A percentile compares a stretch with the other conserved stretches of the same genome.
Evolutionary conservation across 305 asterid species (phyloP).

Genomic region (Ruellia speciosa): DNA sequence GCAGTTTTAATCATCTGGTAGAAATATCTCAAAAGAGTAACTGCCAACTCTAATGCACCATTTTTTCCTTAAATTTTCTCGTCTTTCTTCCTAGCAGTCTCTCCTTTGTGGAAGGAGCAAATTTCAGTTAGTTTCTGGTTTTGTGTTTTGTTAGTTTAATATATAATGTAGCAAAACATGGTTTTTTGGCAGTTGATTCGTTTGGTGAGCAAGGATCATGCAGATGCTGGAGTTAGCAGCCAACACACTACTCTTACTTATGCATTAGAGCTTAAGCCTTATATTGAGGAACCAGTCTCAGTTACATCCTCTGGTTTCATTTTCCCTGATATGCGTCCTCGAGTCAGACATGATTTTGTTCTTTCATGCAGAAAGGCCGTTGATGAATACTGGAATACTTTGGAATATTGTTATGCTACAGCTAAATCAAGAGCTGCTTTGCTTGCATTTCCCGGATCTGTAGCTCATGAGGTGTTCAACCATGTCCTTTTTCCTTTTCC

Average conservation of each 20-base stretch:
- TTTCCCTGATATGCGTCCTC: slow-evolving; percentile 86
- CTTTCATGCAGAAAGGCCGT: slow-evolving; percentile 73
- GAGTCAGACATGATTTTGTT: slow-evolving; percentile 85
- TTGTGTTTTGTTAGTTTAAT: slow-evolving; percentile 20
- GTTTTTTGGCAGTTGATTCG: slow-evolving; percentile 74
- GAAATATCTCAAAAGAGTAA: slow-evolving; percentile 7
- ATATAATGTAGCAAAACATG: slow-evolving; percentile 23
- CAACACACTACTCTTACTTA: slow-evolving; percentile 57
- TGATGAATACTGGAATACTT: slow-evolving; percentile 83
- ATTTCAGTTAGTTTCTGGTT: slow-evolving; percentile 17
- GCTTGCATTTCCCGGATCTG: slow-evolving; percentile 93
- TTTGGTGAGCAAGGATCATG: slow-evolving; percentile 49
- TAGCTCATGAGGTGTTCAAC: slow-evolving; percentile 69
- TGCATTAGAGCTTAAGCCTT: slow-evolving; percentile 88
- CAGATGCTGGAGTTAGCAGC: slow-evolving; percentile 43
- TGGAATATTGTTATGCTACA: slow-evolving; percentile 84
- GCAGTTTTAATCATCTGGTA: too few relatives aligned
- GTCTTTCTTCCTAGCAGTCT: slow-evolving; percentile 1
- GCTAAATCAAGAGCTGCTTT: slow-evolving; percentile 70
- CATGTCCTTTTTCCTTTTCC: slow-evolving; percentile 3
- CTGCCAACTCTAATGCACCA: slow-evolving; percentile 8
- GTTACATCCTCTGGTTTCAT: slow-evolving; percentile 37
- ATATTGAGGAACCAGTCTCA: slow-evolving; percentile 84
- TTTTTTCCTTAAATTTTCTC: slow-evolving; percentile 5
- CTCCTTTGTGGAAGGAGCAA: slow-evolving; percentile 13